Conservation (phyloP, 495 filamentous ascomycete genomes). For the Opeltia flavorubescens region DNA sequence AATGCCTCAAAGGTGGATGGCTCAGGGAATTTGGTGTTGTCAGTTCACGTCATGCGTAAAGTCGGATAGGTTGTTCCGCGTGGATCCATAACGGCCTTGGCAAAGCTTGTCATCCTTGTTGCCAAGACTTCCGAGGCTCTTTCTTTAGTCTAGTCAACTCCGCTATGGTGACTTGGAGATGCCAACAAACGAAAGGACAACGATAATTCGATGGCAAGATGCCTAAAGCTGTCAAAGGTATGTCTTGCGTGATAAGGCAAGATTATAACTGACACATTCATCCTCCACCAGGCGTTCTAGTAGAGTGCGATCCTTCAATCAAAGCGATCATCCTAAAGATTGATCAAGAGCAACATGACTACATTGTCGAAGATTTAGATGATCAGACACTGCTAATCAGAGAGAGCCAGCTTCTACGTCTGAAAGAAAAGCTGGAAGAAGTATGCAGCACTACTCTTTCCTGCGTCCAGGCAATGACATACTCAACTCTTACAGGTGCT, state of each 20-base stretch:
- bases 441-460: slow-evolving; percentile 22
- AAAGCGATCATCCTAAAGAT: slow-evolving; percentile 65
- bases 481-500: slow-evolving; percentile 26
- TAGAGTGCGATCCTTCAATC: slow-evolving; percentile 66
- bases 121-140: too few relatives aligned
- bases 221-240: slow-evolving; percentile 37
- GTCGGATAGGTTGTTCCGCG: too few relatives aligned
- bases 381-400: slow-evolving; percentile 59
- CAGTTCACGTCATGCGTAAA: too few relatives aligned
- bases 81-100: too few relatives aligned
- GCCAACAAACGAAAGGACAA: too few relatives aligned
- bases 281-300: slow-evolving; percentile 42
- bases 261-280: neutral
- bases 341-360: slow-evolving; percentile 51
- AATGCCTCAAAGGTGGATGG: too few relatives aligned
- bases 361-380: slow-evolving; percentile 64
- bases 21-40: too few relatives aligned
- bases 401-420: slow-evolving; percentile 45
- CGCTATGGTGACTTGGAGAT: too few relatives aligned
- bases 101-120: too few relatives aligned
- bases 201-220: slow-evolving; percentile 16
- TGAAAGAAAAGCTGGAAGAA: slow-evolving; percentile 47
- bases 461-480: neutral
- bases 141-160: too few relatives aligned
- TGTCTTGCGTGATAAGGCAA: neutral